Base-by-base conservation (phyloP, 345 rosid species). In the Populus ilicifolia region DNA sequence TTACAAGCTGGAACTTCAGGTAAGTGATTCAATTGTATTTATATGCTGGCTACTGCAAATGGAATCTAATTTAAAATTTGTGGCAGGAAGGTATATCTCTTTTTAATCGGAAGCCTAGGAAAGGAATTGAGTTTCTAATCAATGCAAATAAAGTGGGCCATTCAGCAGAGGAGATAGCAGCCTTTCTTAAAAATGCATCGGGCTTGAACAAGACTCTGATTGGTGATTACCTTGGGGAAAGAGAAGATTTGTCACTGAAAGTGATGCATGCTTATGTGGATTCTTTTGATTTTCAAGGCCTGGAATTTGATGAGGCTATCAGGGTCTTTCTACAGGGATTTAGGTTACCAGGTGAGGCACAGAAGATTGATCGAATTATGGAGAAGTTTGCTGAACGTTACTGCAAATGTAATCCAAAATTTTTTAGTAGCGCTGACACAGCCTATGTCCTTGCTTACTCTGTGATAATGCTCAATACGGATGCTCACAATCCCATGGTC, bases 11-110 rank as follows among this genome's bases (percentile, higher is more conserved):
- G 99, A 96, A 85, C 98, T 94, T 86, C 99, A 94, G 93, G 99
- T 92, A 80, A 35, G 78, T 75, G 36, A 48, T 64, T 69, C 33
- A 30, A 59, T 75, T 71, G 71, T 64, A 35, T 71, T 67, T 65
- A 27, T 72, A 59, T 36, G 10, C 76, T 76, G 75, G 54, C 13
- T 46, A n/a, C 59, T 67, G 72, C 64, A 75, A 23, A 71, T 65
- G 75, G 83, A 83, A 74, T 81, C 85, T 85, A 76, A 82, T 88
- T 80, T 83, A 61, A 83, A 77, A 50, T 84, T 87, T 83, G 72
- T 90, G 97, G 92, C 99, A 94, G 99, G 99, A 96, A 92, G 99
- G 99, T 90, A 94, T 96, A 73, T 93, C 99, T 80, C 93, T 94
- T 87, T 96, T 96, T 85, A 96, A 96, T 81, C 87, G 90, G 87